Evolutionary conservation across 331 rosid species (phyloP), one percentile per base, ranked within the genome.

Genomic region (Ulmus americana): DNA sequence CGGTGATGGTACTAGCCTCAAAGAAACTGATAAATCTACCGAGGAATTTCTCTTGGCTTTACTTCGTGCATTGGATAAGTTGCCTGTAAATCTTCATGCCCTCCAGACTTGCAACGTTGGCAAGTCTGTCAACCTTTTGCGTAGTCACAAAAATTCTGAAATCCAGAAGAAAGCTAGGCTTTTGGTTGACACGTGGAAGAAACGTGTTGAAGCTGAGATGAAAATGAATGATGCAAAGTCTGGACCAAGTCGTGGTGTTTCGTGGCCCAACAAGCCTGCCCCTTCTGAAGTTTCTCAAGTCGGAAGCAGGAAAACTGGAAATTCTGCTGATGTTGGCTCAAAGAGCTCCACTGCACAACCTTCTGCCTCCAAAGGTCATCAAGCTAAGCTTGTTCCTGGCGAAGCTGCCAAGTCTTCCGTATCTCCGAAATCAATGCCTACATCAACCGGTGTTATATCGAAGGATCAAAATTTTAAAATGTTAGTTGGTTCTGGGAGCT

Each of bases 191-290:
- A 84, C 82, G 7, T 90, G 97, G 97, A 90, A 90, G 82, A 90
- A 74, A 71, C 95, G 97, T 10, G 97, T 90, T 69, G 91, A 87
- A 70, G 97, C 95, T 60, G 97, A 90, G 83, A 87, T 87, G 89
- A 84, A 85, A 50, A 74, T 79, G 43, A 77, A 70, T 61, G 97
- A 90, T 65, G 61, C 91, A 10, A 88, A 87, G 73, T 80, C 97
- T 54, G 91, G 84, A 38, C 69, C 83, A 3, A 63, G 70, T 69
- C 85, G 77, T 44, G 77, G 71, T 59, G 92, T 76, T n/a, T 55
- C 86, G 48, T 90, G 90, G 92, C 72, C 86, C 47, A 70, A 80
- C 59, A 64, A 83, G 79, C 67, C 73, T 42, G 73, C 76, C 35
- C 10, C 71, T 67, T 70, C 86, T 55, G 97, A 90, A 55, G 86